These are phyloP conservation scores for Cladophialophora exuberans DNA, from an alignment of 2,329 filamentous ascomycete species.

Conservation along the genomic window DNA sequence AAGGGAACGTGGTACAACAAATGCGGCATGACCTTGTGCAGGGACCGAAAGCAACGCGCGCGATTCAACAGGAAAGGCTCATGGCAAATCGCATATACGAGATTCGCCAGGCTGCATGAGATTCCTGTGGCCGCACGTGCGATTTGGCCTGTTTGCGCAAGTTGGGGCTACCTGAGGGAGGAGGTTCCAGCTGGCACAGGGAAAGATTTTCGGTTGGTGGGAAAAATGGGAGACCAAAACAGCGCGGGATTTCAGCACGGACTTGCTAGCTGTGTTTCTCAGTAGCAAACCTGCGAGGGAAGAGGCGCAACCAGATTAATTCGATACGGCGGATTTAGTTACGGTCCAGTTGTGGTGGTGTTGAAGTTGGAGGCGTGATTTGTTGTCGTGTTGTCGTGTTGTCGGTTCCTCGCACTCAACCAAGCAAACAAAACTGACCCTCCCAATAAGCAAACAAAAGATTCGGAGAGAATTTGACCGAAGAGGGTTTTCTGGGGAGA, in stretches of 20 bases:
- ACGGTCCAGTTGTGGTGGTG: conserved; percentile 1
- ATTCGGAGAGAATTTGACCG: not conserved
- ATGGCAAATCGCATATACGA: conserved; percentile 26
- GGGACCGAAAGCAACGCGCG: conserved; percentile 11
- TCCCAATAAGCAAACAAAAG: conserved; percentile 15
- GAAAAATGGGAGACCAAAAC: conserved; percentile 19
- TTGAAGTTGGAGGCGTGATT: not conserved
- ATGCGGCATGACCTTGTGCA: conserved; percentile 30
- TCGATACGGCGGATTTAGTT: conserved; percentile 13
- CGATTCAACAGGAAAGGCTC: conserved; percentile 26
- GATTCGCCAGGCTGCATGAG: conserved; percentile 24
- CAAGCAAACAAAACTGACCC: conserved; percentile 26
- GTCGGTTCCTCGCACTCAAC: conserved; percentile 14
- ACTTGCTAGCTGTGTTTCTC: conserved; percentile 15
- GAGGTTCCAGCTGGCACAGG: conserved; percentile 15
- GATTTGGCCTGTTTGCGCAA: conserved; percentile 1
- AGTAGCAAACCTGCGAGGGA: conserved; percentile 20
- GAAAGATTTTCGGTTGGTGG: conserved; percentile 16
- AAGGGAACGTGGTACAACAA: conserved; percentile 28
- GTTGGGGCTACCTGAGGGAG: conserved; percentile 11
- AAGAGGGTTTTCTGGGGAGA: not conserved
- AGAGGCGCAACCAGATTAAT: conserved; percentile 20
- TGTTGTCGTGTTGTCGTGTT: conserved; percentile 8
- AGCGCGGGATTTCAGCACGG: conserved; percentile 3
- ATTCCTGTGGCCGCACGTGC: conserved; percentile 24